A percentile compares a stretch with the other conserved stretches of the same genome.
phyloP scores from a whole-genome alignment of 257 asterid species.

The Cynanchum wilfordii region DNA sequence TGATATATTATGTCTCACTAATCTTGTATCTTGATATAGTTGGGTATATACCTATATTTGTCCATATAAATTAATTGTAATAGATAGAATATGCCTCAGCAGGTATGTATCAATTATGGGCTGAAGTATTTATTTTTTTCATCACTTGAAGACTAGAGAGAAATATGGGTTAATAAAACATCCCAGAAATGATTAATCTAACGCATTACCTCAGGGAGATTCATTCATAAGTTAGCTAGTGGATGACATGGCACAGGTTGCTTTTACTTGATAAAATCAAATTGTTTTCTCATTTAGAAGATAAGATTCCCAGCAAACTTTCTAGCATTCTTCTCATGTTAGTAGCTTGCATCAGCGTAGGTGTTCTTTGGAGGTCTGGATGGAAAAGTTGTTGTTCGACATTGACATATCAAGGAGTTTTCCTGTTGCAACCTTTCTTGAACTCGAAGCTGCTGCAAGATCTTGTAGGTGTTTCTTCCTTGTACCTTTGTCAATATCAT shows the following conservation, averaged over 20 bases:
- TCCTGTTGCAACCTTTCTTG: constrained; percentile 61
- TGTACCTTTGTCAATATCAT: constrained; percentile 13
- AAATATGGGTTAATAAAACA: neutral
- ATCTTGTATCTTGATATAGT: neutral
- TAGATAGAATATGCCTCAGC: neutral
- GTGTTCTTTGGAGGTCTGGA: constrained; percentile 69
- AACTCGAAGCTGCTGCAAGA: constrained; percentile 80
- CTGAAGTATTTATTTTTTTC: neutral
- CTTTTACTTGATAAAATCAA: neutral
- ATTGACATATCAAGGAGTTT: constrained; percentile 68
- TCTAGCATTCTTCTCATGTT: constrained; percentile 17
- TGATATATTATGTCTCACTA: neutral
- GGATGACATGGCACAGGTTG: neutral
- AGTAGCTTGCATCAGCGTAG: constrained; percentile 57
- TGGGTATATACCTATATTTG: neutral
- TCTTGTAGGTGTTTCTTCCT: constrained; percentile 48
- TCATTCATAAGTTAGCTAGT: neutral
- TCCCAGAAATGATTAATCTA: neutral
- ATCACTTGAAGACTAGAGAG: neutral
- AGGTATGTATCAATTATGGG: neutral
- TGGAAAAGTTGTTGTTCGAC: constrained; percentile 53
- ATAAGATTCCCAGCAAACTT: neutral
- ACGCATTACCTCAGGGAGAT: neutral
- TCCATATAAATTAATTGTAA: neutral
- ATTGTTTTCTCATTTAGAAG: neutral